These are phyloP conservation scores for Helianthus tuberosus DNA, from an alignment of 129 eudicot genomes.

Conservation along the genomic window DNA sequence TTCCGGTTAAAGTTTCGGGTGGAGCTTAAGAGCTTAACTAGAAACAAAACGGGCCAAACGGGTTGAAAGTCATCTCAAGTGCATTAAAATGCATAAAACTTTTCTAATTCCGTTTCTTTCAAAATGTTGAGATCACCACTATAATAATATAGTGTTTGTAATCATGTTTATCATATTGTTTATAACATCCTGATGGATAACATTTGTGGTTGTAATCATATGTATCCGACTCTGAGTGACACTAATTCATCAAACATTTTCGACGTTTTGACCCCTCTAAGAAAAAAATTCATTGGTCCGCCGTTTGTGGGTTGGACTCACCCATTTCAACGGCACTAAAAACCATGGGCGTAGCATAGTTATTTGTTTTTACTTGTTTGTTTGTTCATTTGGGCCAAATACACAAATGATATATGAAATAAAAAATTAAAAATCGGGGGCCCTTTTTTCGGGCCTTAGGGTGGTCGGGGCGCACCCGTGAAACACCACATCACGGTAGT, in stretches of 20 bases:
- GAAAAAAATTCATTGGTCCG: not conserved
- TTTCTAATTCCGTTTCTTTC: not conserved
- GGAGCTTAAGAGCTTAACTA: not conserved
- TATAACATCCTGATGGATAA: not conserved
- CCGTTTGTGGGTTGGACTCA: not conserved
- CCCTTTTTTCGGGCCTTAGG: too few species aligned
- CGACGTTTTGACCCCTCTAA: not conserved
- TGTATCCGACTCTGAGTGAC: not conserved
- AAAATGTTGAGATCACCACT: not conserved
- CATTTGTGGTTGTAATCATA: not conserved
- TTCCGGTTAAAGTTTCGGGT: not conserved
- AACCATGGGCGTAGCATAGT: too few species aligned
- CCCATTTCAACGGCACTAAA: not conserved
- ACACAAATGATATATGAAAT: too few species aligned
- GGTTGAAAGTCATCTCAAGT: too few species aligned
- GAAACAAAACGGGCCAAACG: not conserved
- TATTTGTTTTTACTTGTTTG: too few species aligned
- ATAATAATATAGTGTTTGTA: not conserved
- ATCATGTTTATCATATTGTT: not conserved
- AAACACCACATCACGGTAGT: too few species aligned
- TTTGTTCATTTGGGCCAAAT: too few species aligned
- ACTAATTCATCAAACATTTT: too few species aligned
- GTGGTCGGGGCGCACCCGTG: too few species aligned
- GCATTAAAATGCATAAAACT: not conserved
- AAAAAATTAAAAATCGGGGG: too few species aligned